Base-by-base conservation (phyloP, 164 flowering plant genomes). In the Chloranthus sessilifolius region DNA sequence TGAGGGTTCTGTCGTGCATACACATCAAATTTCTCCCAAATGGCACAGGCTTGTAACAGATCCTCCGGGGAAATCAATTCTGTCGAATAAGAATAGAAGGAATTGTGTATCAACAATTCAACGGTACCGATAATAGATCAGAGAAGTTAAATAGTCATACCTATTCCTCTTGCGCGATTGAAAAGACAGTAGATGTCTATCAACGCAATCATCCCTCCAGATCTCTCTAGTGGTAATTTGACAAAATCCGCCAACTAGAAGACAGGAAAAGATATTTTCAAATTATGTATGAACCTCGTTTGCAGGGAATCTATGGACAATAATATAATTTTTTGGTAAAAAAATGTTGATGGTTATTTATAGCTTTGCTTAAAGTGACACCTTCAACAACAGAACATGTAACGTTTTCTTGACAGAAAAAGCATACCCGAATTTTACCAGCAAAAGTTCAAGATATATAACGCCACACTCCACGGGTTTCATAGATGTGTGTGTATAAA, bases 151-250 rank as follows among this genome's bases (percentile, higher is more conserved):
- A 27, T 30, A 7, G n/a, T 31, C 25, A 9, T 54, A 88, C 98
- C 96, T 82, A 95, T 92, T 36, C 99, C 99, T 29, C 99, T 68
- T 24, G 99, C 99, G 5, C 97, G 96, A 68, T 92, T 92, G 72
- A 88, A 92, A 40, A 83, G 88, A 69, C 96, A 92, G 44, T 92
- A 92, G 5, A 81, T 56, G 59, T 92, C 99, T 33, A 88, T 84
- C 47, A 92, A 73, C 63, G 83, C 88, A 39, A 88, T 80, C 84
- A 86, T 80, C 55, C 99, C 99, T 53, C 99, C 99, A 64, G 91
- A 70, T 75, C 72, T 82, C 73, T 92, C 92, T 53, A 92, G 62
- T 14, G 95, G 97, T 53, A 76, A 33, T 73, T 71, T 88, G 47
- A 88, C 83, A 74, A 88, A 92, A 78, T 92, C 99, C 74, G 99